Evolutionary conservation across 78 protist species (phyloP).

Genomic region (Thecamonas trahens): DNA sequence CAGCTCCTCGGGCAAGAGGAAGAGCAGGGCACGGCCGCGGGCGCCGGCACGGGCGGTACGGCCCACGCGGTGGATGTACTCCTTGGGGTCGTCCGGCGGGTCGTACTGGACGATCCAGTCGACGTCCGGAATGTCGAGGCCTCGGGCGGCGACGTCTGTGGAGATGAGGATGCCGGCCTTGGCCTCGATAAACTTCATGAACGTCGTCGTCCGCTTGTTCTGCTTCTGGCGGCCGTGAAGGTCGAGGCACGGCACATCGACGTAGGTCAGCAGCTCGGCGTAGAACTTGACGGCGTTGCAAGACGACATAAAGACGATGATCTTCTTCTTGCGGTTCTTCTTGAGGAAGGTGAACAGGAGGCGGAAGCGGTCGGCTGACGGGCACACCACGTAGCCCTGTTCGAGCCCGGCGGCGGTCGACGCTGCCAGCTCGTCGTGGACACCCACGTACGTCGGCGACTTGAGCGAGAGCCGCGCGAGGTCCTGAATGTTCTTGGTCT

Average conservation of each 20-base stretch:
- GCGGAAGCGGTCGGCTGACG: conserved; percentile 79
- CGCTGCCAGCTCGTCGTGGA: conserved; percentile 42
- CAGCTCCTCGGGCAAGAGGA: conserved; percentile 90
- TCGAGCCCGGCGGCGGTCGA: conserved; percentile 57
- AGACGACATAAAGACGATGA: conserved; percentile 79
- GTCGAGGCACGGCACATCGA: conserved; percentile 90
- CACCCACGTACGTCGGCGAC: conserved; percentile 76
- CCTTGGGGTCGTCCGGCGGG: conserved; percentile 95
- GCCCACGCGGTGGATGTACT: conserved; percentile 96
- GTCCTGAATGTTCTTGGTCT: conserved; percentile 87
- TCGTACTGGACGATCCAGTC: conserved; percentile 98
- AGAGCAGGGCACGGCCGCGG: conserved; percentile 89
- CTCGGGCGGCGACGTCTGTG: conserved; percentile 99
- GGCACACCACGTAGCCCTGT: conserved; percentile 94
- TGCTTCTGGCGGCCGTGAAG: conserved; percentile 97
- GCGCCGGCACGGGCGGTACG: conserved; percentile 94
- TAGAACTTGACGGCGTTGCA: conserved; percentile 88
- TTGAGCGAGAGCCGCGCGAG: conserved; percentile 79
- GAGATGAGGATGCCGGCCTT: conserved; percentile 86
- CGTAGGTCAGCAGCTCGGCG: conserved; percentile 96
- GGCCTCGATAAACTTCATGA: conserved; percentile 94
- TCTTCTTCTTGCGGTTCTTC: conserved; percentile 72
- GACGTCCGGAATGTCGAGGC: conserved; percentile 96
- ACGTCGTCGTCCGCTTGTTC: conserved; percentile 92
- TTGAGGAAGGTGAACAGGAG: conserved; percentile 94